Base-by-base conservation (phyloP, 2,329 filamentous ascomycete species). In the Basipetospora chlamydospora region DNA sequence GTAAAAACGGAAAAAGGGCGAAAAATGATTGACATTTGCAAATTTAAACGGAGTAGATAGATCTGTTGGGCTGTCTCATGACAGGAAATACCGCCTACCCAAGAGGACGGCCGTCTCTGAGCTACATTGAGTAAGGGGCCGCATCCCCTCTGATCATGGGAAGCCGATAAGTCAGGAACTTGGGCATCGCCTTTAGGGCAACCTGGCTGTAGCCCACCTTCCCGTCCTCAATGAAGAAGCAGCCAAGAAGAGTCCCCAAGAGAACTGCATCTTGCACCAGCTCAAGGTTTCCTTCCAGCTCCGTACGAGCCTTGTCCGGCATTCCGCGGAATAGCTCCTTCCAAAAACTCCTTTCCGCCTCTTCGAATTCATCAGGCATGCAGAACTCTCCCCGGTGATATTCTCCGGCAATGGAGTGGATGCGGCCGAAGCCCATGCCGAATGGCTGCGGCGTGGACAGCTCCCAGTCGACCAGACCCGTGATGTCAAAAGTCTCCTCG, bases 201-300 rank as follows among this genome's bases (percentile, higher is more conserved):
- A 54, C 30, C 16, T 39, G 6, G 16, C 43, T 35, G 26, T 38
- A 41, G 26, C 42, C 43, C 4, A 49, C 46, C 35, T 50, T 41
- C 13, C 46, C 50, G 16, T 50, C 29, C 33, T 50, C 47, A 28
- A 47, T 44, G 35, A 43, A 44, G 30, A 53, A 52, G 32, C 36
- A 43, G 35, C 41, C 28, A 26, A 51, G 38, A 37, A 55, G 37
- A 11, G 52, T 55, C 17, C 42, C 49, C 15, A 53, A 41, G 8
- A 51, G 44, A 11, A 54, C 45, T 5, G 43, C 46, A 36, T 54
- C 47, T 41, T 56, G 51, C 21, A 54, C 45, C 25, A 52, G 41
- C 15, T 41, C 38, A 26, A 58, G 47, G 13, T 51, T 47, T 51
- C 50, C 33, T 54, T 50, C 26, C 60, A 41, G 13, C 49, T 41